Base-by-base conservation (phyloP, 306 rosid species). In the Vigna unguiculata region DNA sequence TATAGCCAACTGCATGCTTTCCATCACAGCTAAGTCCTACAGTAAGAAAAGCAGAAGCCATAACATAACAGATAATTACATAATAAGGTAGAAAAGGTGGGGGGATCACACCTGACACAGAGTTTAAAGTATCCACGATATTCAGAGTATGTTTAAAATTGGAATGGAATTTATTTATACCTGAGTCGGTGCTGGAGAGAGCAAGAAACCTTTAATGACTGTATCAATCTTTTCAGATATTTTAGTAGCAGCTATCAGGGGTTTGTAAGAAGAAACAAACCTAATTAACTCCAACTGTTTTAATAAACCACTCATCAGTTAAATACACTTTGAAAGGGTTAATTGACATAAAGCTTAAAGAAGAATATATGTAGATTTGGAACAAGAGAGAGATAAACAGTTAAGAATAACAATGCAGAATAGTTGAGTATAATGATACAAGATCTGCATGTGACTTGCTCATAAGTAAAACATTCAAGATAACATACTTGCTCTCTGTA, bases 1-100 rank as follows among this genome's bases (percentile, higher is more conserved):
- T 72, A 95, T 78, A 79, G 93, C 90, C 86, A 81, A 81, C 74
- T 95, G 99, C 97, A 87, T 92, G 91, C 91, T 91, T 79, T 95
- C 99, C 88, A 91, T 80, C 76, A 95, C 87, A 62, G 93, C 87
- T 57, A 90, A 62, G 81, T 92, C 96, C 99, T 95, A 83, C 22
- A 86, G 66, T 68, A 43, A 71, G 75, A 80, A 68, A 73, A 76
- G 65, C 53, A 70, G 51, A 83, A 55, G 1, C 48, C 58, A 38
- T 67, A 51, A 76, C 58, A 38, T 67, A 51, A 76, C 4, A 4
- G 22, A 43, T 67, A 78, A 73, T 32, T 60, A 72, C 72, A 75
- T 45, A 28, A 72, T 45, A 69, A 57, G 67, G 53, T 71, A 22
- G 72, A 48, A 81, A 74, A 5, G 69, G 20, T 24, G 70, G 49